A percentile compares a stretch with the other conserved stretches of the same genome.
Evolutionary conservation across 768 basidiomycete species (phyloP).

Genomic region (Boletellus sp.): DNA sequence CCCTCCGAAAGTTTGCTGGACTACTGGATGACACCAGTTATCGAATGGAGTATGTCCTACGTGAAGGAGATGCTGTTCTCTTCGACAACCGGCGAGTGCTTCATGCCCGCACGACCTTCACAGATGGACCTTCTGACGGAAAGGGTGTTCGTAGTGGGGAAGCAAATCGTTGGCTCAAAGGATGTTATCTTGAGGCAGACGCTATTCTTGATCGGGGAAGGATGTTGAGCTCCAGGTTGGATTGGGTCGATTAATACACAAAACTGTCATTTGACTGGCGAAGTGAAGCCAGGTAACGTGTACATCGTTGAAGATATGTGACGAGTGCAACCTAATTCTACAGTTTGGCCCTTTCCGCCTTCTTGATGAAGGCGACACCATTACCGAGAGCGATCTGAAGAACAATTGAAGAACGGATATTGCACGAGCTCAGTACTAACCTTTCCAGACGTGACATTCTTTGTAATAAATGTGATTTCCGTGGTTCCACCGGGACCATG

Average conservation of each 20-base stretch:
- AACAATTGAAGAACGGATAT: neutral
- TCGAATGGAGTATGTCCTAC: conserved; percentile 60
- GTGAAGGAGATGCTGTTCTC: conserved; percentile 80
- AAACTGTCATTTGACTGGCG: neutral
- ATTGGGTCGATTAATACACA: conserved; percentile 1
- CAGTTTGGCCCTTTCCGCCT: conserved; percentile 43
- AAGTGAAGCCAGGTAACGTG: no score
- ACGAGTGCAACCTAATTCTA: conserved; percentile 18
- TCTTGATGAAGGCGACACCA: conserved; percentile 63
- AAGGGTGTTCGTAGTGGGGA: conserved; percentile 40
- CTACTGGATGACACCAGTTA: conserved; percentile 51
- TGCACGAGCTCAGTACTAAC: conserved; percentile 26
- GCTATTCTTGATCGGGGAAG: conserved; percentile 54
- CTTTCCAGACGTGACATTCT: conserved; percentile 58
- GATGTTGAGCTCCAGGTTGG: conserved; percentile 38
- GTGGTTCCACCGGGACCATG: conserved; percentile 53
- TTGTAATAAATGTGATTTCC: conserved; percentile 62
- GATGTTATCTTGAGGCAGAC: conserved; percentile 75
- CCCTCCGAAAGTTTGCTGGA: conserved; percentile 57
- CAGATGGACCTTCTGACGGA: conserved; percentile 30
- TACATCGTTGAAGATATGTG: neutral
- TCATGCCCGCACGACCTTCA: conserved; percentile 82
- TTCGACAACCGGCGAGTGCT: conserved; percentile 92
- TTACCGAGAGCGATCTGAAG: conserved; percentile 50
- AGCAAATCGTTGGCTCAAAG: conserved; percentile 84